phyloP scores from a whole-genome alignment of 306 rosid genomes.

The Cyclanthera cordifolia region DNA sequence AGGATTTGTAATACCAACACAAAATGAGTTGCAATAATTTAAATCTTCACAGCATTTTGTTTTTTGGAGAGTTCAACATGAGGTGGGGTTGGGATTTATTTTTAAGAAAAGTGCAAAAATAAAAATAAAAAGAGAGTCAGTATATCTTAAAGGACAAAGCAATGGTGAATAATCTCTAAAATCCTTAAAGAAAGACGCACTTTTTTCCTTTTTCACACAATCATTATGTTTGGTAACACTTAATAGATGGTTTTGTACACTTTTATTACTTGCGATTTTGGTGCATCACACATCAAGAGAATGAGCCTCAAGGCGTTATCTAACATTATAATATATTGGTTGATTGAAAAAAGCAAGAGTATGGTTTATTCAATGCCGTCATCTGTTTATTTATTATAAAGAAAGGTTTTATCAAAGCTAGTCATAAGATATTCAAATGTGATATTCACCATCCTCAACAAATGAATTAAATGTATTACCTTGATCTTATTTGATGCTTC shows the following conservation, averaged over 20 bases:
- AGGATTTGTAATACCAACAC: not conserved
- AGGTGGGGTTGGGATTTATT: too few species aligned
- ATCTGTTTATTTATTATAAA: not conserved
- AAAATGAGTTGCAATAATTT: not conserved
- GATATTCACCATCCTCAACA: conserved; percentile 14
- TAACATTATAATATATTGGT: not conserved
- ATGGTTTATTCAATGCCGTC: not conserved
- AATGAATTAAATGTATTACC: conserved; percentile 25
- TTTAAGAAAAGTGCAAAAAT: not conserved
- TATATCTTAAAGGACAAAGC: not conserved
- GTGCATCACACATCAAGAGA: not conserved
- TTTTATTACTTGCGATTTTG: not conserved
- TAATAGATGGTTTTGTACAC: not conserved
- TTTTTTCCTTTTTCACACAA: not conserved
- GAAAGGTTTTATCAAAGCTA: not conserved
- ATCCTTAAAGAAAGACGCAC: not conserved
- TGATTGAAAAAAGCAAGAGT: not conserved
- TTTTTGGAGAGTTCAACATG: too few species aligned
- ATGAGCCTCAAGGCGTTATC: not conserved
- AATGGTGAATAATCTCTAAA: not conserved
- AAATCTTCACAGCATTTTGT: not conserved
- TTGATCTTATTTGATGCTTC: conserved; percentile 98
- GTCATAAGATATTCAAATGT: not conserved
- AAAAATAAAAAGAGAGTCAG: not conserved
- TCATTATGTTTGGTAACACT: not conserved